Evolutionary conservation across 768 basidiomycete genomes (phyloP).

Genomic region (Epithele typhae): DNA sequence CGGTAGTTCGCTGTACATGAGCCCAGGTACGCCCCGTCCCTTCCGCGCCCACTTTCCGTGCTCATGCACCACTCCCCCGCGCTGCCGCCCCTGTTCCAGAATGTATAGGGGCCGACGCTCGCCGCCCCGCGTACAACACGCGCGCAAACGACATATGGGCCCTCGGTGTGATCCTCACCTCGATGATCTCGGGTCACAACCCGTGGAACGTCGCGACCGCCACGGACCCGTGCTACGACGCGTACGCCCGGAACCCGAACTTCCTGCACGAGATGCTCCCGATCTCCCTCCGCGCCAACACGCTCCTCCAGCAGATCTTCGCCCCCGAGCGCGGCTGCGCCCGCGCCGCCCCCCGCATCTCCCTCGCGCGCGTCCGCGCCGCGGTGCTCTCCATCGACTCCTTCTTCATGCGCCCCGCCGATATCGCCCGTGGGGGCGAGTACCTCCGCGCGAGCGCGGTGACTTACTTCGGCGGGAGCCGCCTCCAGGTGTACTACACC

Average conservation of each 20-base stretch:
- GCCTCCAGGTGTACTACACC: conserved; percentile 1
- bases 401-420: conserved; percentile 38
- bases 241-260: conserved; percentile 68
- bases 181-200: conserved; percentile 88
- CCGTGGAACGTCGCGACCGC: conserved; percentile 87
- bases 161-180: conserved; percentile 43
- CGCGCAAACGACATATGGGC: conserved; percentile 23
- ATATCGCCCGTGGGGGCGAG: conserved; percentile 3
- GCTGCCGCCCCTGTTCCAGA: conserved; percentile 7
- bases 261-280: conserved; percentile 57
- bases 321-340: conserved; percentile 22
- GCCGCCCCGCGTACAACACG: conserved; percentile 10
- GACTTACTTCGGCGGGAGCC: conserved; percentile 11
- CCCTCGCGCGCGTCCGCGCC: conserved; percentile 41
- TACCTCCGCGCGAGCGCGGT: conserved; percentile 14
- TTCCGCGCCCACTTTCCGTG: conserved; percentile 26
- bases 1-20: conserved; percentile 66
- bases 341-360: conserved; percentile 19
- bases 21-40: conserved; percentile 48
- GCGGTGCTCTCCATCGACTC: conserved; percentile 49
- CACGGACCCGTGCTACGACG: conserved; percentile 81
- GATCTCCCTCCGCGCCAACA: conserved; percentile 26
- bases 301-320: conserved; percentile 27
- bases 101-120: conserved; percentile 14
- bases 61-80: background rate